Evolutionary conservation across 352 stramenopile species (phyloP), one percentile per base, ranked within the genome.

Genomic region (Elongisporangium anandrum): DNA sequence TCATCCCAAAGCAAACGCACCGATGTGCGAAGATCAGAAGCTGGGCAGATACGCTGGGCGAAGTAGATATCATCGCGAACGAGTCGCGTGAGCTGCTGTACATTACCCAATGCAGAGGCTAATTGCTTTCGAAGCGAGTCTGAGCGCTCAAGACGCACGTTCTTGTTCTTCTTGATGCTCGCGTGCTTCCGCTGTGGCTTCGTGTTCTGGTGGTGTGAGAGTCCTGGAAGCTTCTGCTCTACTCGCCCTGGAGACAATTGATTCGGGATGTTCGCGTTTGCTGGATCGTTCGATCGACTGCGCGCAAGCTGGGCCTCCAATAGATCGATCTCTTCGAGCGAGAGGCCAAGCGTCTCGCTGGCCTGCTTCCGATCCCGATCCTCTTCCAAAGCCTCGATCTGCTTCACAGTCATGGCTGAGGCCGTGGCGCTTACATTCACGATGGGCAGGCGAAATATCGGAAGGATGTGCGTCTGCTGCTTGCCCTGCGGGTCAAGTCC

Each of bases 31-130:
- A 88, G 65, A 48, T 87, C 75, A 8, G 73, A 87, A 0, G 71
- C 64, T 0, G 80, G 81, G 17, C 80, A 92, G 20, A 94, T 88
- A 49, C 77, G 78, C 38, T 94, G 84, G 2, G 76, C 84, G 50
- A 69, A 74, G 39, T 69, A 77, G 53, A 94, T 87, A 56, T 94
- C 81, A 19, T 88, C 66, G 39, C 90, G 90, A 45, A 94, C 84
- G 9, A 89, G 63, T 2, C 73, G 68, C 5, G 81, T 91, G 7
- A 90, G 65, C 23, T 86, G 69, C 59, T 94, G 84, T 0, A 94
- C 79, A 41, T 63, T 88, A 39, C 75, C 54, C 17, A 94, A 56
- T 3, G 84, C 77, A 0, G 69, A 64, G 47, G 83, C 76, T 3
- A 94, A 69, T 49, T 94, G 75, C 45, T 72, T 78, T 1, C 75